Conservation (phyloP, 176 grass and related monocot genomes). For the Avena sativa region DNA sequence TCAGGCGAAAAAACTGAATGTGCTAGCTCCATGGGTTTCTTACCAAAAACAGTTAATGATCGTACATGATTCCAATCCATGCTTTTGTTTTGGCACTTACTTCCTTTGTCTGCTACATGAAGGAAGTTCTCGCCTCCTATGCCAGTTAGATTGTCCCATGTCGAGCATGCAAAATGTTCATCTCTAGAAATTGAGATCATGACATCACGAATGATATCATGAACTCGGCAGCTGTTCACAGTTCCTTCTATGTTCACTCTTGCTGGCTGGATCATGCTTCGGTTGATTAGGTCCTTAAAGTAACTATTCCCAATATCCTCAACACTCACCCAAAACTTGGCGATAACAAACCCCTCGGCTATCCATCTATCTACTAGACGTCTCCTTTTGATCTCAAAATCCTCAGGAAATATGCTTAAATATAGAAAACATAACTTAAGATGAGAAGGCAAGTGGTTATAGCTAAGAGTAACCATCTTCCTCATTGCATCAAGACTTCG, state of each 20-base stretch:
- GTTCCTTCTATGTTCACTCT: background rate
- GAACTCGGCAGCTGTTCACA: slow-evolving; percentile 14
- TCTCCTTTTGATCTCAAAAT: slow-evolving; percentile 8
- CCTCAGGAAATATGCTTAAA: slow-evolving; percentile 41
- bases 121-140: background rate
- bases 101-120: background rate
- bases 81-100: background rate
- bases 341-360: slow-evolving; percentile 34
- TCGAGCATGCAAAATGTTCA: background rate
- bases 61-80: background rate
- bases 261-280: slow-evolving; percentile 40
- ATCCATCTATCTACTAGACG: slow-evolving; percentile 36
- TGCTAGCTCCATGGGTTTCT: background rate
- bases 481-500: slow-evolving; percentile 21
- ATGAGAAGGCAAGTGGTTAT: slow-evolving; percentile 37
- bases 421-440: slow-evolving; percentile 42
- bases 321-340: background rate
- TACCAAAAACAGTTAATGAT: slow-evolving; percentile 20
- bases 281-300: slow-evolving; percentile 24
- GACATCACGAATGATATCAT: slow-evolving; percentile 38
- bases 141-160: background rate
- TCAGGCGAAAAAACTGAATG: background rate
- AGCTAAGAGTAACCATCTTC: slow-evolving; percentile 24
- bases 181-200: slow-evolving; percentile 11
- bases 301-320: slow-evolving; percentile 10